Conservation (phyloP, 2,329 filamentous ascomycete genomes). For the Pseudocercospora fuligena region DNA sequence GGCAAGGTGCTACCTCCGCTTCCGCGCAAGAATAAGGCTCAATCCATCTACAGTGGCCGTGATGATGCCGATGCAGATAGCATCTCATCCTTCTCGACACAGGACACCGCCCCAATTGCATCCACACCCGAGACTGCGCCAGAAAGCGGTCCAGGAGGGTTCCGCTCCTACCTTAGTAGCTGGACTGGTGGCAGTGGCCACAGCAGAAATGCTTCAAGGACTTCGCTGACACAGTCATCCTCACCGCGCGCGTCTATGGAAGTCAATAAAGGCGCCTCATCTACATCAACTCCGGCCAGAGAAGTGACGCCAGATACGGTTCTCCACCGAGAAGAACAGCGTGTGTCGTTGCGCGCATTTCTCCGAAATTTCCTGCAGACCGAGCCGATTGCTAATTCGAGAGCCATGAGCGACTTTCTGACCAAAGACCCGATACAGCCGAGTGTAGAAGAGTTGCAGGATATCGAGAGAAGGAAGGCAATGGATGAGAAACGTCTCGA, state of each 20-base stretch:
- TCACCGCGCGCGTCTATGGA: slow-evolving; percentile 43
- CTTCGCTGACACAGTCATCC: slow-evolving; percentile 37
- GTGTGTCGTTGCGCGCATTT: slow-evolving; percentile 89
- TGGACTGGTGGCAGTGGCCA: slow-evolving; percentile 43
- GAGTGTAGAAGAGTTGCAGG: slow-evolving; percentile 80
- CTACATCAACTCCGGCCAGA: slow-evolving; percentile 18
- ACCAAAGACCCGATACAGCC: slow-evolving; percentile 72
- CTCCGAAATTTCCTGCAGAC: slow-evolving; percentile 86
- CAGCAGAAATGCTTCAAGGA: slow-evolving; percentile 48
- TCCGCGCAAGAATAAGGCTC: slow-evolving; percentile 89
- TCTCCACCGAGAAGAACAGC: slow-evolving; percentile 84
- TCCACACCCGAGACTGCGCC: slow-evolving; percentile 22
- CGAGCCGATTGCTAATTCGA: slow-evolving; percentile 79
- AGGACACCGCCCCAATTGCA: slow-evolving; percentile 49
- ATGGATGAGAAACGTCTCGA: slow-evolving; percentile 88
- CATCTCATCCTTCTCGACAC: slow-evolving; percentile 77
- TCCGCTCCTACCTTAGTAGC: slow-evolving; percentile 50
- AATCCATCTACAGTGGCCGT: slow-evolving; percentile 63
- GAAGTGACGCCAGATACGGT: slow-evolving; percentile 43
- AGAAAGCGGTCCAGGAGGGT: slow-evolving; percentile 40
- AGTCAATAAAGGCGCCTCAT: slow-evolving; percentile 25
- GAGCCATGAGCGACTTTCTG: slow-evolving; percentile 83
- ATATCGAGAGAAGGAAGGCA: slow-evolving; percentile 77
- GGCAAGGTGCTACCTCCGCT: slow-evolving; percentile 86
- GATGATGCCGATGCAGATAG: slow-evolving; percentile 75